A percentile compares a stretch with the other conserved stretches of the same genome.
These are phyloP conservation scores for Colletotrichum eleusines DNA, from an alignment of 2,329 filamentous ascomycete species.

Conservation along the genomic window DNA sequence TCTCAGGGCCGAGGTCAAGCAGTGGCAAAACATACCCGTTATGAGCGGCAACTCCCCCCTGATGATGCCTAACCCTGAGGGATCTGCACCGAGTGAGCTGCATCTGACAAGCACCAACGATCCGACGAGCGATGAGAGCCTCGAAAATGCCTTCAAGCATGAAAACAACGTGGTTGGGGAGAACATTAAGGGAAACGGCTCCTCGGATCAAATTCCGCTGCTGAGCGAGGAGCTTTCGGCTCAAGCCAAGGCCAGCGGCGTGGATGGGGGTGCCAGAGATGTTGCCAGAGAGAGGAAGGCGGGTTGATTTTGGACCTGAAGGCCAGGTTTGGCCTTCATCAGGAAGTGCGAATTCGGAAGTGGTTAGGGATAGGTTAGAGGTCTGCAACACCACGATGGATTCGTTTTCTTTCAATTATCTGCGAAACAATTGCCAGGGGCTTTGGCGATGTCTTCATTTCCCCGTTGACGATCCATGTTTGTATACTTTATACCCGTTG, in stretches of 20 bases:
- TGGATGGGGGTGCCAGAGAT: constrained; percentile 60
- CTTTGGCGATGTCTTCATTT: not conserved
- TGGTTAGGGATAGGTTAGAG: too few species aligned
- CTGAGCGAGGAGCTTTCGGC: constrained; percentile 60
- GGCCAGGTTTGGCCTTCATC: not conserved
- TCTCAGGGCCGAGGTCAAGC: constrained; percentile 87
- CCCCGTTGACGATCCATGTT: not conserved
- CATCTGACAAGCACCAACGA: constrained; percentile 36
- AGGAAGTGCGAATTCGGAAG: not conserved
- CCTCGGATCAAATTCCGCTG: constrained; percentile 66
- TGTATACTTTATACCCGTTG: not conserved
- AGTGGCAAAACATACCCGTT: constrained; percentile 80
- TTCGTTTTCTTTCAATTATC: not conserved
- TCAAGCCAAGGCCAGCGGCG: constrained; percentile 53
- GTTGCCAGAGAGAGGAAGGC: constrained; percentile 61
- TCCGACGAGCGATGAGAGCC: constrained; percentile 39
- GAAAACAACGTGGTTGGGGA: constrained; percentile 41
- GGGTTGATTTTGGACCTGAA: constrained; percentile 40
- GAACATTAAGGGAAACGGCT: constrained; percentile 46
- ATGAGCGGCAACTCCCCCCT: constrained; percentile 54
- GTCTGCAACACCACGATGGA: not conserved
- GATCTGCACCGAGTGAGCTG: constrained; percentile 30
- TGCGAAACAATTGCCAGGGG: not conserved
- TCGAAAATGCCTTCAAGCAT: constrained; percentile 26
- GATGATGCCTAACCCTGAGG: constrained; percentile 51